Evolutionary conservation across 2,329 filamentous ascomycete genomes (phyloP).

Genomic region (Rhynchosporium secalis): DNA sequence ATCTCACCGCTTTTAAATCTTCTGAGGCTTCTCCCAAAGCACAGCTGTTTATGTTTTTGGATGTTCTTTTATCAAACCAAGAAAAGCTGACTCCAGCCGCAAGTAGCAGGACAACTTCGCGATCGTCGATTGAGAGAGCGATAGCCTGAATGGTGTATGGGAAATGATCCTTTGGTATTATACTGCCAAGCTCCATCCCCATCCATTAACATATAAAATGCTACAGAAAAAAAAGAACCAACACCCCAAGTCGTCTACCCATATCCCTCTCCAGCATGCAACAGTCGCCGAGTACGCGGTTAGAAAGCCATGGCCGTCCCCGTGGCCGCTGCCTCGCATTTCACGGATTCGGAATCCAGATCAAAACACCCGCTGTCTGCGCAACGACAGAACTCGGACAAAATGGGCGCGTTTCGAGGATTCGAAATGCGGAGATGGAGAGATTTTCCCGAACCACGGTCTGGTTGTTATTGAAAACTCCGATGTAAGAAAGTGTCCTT

Average conservation of each 20-base stretch:
- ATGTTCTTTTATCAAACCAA: too few relatives aligned
- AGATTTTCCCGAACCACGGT: slow-evolving; percentile 14
- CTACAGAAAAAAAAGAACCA: background rate
- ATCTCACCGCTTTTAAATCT: too few relatives aligned
- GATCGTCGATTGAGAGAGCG: too few relatives aligned
- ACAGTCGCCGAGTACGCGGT: background rate
- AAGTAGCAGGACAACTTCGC: too few relatives aligned
- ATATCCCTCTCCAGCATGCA: slow-evolving; percentile 10
- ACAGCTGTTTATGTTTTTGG: too few relatives aligned
- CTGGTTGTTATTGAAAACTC: slow-evolving; percentile 21
- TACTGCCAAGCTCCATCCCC: background rate
- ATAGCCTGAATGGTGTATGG: too few relatives aligned
- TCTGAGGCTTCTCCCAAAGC: too few relatives aligned
- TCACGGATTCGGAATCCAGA: slow-evolving; percentile 8
- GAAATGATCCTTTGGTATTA: background rate
- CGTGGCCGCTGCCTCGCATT: slow-evolving; percentile 23
- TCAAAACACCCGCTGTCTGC: slow-evolving; percentile 21
- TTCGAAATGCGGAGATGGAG: slow-evolving; percentile 19
- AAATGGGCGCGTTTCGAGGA: slow-evolving; percentile 25
- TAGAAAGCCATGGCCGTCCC: slow-evolving; percentile 11
- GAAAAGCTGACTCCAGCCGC: too few relatives aligned
- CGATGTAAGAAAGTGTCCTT: slow-evolving; percentile 23
- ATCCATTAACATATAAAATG: background rate
- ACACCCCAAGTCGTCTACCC: slow-evolving; percentile 6
- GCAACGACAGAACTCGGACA: slow-evolving; percentile 22